Evolutionary conservation across 2,329 filamentous ascomycete genomes (phyloP).

Genomic region (Pyrenophora tritici-repentis): DNA sequence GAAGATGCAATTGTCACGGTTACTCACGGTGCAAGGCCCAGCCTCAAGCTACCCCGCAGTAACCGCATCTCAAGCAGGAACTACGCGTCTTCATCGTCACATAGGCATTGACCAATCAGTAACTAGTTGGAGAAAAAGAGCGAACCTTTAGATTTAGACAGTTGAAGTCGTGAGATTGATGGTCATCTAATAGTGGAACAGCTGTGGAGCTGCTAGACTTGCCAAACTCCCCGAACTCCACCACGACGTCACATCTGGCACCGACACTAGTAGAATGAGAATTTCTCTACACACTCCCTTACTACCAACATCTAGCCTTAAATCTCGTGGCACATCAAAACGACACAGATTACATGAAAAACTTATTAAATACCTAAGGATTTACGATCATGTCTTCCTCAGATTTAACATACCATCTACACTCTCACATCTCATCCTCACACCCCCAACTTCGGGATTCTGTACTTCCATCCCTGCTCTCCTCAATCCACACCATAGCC

Average conservation of each 20-base stretch:
- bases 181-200: not conserved
- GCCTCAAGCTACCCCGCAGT: conserved; percentile 5
- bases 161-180: not conserved
- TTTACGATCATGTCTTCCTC: conserved; percentile 3
- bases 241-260: conserved; percentile 10
- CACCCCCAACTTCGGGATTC: conserved; percentile 11
- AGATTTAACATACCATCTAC: conserved; percentile 6
- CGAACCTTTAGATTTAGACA: not conserved
- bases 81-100: not conserved
- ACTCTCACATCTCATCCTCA: conserved; percentile 6
- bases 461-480: conserved; percentile 23
- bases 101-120: not conserved
- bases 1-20: not conserved
- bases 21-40: not conserved
- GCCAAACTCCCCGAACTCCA: conserved; percentile 5
- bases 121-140: not conserved
- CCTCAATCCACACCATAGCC: conserved; percentile 22
- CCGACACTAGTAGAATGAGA: conserved; percentile 5
- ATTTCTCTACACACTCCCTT: not conserved
- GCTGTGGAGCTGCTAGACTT: conserved; percentile 3
- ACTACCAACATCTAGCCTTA: not conserved
- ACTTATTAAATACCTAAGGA: not conserved
- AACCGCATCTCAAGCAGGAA: not conserved
- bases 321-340: not conserved
- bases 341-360: not conserved